Evolutionary conservation across 2,329 filamentous ascomycete species (phyloP), one percentile per base, ranked within the genome.

Genomic region (Colletotrichum euphorbiae): DNA sequence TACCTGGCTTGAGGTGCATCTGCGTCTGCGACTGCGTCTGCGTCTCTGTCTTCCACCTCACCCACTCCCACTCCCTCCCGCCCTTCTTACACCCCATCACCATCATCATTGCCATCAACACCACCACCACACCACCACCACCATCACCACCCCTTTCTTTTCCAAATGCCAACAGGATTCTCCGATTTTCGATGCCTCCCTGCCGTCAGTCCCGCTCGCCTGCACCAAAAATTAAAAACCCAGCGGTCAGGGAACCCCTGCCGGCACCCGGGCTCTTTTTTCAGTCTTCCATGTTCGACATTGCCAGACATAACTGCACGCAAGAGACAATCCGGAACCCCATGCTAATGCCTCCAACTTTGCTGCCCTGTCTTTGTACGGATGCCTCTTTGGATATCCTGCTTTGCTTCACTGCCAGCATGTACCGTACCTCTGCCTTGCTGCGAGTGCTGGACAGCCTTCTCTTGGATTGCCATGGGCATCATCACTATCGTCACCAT

Each of bases 81-180:
- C 62, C 68, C 62, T 64, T 71, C 71, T 68, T 70, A 60, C 70
- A 62, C 63, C 57, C 62, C 43, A 59, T 48, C 56, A 48, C 45
- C 57, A 50, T 17, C 31, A 60, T 24, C 28, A 28, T 28, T 28
- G 2, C 2, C 28, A 4, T 28, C 28, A 28, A 7, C 28, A 28
- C 6, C 28, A 28, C 36, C 36, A 17, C 24, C n/a, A n/a, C 46
- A 61, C 19, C 46, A 51, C 33, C 43, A 58, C 40, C 45, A 28
- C 13, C 28, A 50, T 36, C 17, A 52, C n/a, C 36, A 17, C 59
- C 59, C 52, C 50, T 52, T 64, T 28, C 28, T 54, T 48, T 52
- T 59, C 52, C 15, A n/a, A 28, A 36, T 64, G 43, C 64, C 64
- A 67, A 67, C 64, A 51, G 59, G 52, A 64, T 45, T 54, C 24